These are phyloP conservation scores for Cryptosporidium tyzzeri DNA, from an alignment of 169 alveolate genomes.

Conservation along the genomic window DNA sequence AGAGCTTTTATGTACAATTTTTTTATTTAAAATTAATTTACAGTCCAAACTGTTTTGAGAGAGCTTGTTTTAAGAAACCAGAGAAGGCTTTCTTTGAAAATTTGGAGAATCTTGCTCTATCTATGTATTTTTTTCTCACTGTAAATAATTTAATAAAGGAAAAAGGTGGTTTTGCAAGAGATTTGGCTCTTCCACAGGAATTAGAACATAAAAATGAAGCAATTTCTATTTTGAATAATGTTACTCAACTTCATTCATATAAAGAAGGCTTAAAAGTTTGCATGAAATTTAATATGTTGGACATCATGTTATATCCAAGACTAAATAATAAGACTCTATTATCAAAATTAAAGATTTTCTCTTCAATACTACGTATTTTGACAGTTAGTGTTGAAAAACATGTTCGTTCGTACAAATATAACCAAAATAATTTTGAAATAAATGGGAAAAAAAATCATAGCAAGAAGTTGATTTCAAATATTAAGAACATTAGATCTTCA, in stretches of 20 bases:
- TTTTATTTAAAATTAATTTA: not conserved
- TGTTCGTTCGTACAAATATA: not conserved
- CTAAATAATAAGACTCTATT: not conserved
- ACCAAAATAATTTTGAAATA: not conserved
- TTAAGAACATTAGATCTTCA: not conserved
- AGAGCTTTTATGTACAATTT: not conserved
- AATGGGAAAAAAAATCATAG: not conserved
- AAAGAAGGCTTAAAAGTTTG: constrained; percentile 2
- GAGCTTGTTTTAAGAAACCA: not conserved
- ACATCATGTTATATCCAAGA: not conserved
- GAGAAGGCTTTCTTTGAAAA: not conserved
- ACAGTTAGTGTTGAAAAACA: not conserved
- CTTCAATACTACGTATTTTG: not conserved
- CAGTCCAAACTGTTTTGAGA: not conserved
- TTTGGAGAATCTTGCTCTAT: not conserved
- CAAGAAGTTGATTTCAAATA: not conserved
- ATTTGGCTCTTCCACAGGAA: not conserved
- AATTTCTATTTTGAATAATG: not conserved
- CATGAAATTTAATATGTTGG: not conserved
- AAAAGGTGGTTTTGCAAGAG: not conserved
- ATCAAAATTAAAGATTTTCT: not conserved
- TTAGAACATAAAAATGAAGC: not conserved
- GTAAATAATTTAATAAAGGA: not conserved
- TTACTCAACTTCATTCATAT: not conserved
- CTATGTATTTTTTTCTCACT: not conserved